Evolutionary conservation across 495 filamentous ascomycete species (phyloP), one percentile per base, ranked within the genome.

Genomic region (Aspergillus incahuasiensis): DNA sequence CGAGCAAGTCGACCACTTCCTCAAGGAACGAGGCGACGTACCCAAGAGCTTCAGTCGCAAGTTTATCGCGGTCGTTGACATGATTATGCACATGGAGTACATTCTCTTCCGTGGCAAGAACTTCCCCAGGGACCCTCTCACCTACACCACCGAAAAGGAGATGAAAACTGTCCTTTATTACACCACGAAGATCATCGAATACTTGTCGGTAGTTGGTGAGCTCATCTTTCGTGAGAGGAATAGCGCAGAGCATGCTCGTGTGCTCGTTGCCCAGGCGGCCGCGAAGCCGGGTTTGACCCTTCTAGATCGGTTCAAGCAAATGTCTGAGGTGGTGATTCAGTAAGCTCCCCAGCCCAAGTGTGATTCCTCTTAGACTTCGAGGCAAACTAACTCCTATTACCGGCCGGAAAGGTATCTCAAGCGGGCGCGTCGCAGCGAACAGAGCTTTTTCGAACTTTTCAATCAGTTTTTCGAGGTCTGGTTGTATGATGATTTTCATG

Each of bases 381-480:
- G 5, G 22, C 9, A 34, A 50, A 16, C 40, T 30, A 40, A 50
- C 48, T 38, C n/a, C 7, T 16, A 5, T 13, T 41, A 25, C 5
- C n/a, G 35, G 20, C 41, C 49, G 3, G 13, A 50, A 15, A 71
- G 65, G 5, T 55, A 60, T 39, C 54, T 73, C 35, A 52, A 55
- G 12, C 63, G 62, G 25, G 56, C 65, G 2, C 63, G 58, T 6
- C n/a, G 39, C 4, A 19, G 61, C 12, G 70, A 71, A 46, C 52
- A 63, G 12, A 44, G 22, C 1, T 59, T 73, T 6, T 59, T 73
- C 1, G 15, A 48, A 18, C 18, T 61, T 35, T 66, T 64, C 47
- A 45, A 63, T 9, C 52, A 65, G 4, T 47, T 73, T 2, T 73
- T 59, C 46, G 67, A 71, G 22, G 38, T 52, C 34, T 71, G 63